Evolutionary conservation across 179 eudicot species (phyloP).

Genomic region (Beta corolliflora): DNA sequence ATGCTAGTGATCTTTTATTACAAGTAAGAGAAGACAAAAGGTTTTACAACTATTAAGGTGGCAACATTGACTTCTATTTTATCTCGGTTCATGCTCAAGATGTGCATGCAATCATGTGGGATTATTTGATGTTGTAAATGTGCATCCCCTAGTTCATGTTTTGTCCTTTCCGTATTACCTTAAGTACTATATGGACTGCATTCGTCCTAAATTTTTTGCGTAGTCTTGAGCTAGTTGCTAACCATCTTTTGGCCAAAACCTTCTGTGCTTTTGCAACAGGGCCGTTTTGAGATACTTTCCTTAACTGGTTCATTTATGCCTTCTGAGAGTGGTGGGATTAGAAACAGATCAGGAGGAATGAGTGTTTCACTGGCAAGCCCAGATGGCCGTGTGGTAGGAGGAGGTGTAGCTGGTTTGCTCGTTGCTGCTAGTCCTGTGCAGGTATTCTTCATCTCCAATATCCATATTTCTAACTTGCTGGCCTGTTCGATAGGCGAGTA

Average conservation of each 20-base stretch:
- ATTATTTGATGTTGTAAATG: too few relatives aligned
- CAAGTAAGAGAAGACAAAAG: too few relatives aligned
- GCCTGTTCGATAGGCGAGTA: too few relatives aligned
- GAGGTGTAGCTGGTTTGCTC: constrained; percentile 90
- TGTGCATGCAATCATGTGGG: too few relatives aligned
- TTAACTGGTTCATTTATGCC: constrained; percentile 90
- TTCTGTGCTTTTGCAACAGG: constrained; percentile 41
- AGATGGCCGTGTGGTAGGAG: constrained; percentile 96
- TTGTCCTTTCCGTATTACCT: neutral
- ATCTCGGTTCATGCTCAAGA: neutral
- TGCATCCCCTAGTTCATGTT: neutral
- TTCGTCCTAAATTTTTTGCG: neutral
- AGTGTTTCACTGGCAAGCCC: constrained; percentile 93
- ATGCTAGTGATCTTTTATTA: neutral
- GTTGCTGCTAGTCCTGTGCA: constrained; percentile 91
- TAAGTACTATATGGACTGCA: neutral
- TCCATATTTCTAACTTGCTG: neutral
- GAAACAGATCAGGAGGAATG: constrained; percentile 89
- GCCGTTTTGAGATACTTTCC: constrained; percentile 92
- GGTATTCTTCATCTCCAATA: constrained; percentile 38
- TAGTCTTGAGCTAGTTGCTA: neutral
- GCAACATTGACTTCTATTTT: too few relatives aligned
- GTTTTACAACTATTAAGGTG: too few relatives aligned
- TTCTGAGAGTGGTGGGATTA: constrained; percentile 80
- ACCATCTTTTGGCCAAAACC: neutral